Evolutionary conservation across 805 yeast species (phyloP).

Genomic region (Blastobotrys attinorum): DNA sequence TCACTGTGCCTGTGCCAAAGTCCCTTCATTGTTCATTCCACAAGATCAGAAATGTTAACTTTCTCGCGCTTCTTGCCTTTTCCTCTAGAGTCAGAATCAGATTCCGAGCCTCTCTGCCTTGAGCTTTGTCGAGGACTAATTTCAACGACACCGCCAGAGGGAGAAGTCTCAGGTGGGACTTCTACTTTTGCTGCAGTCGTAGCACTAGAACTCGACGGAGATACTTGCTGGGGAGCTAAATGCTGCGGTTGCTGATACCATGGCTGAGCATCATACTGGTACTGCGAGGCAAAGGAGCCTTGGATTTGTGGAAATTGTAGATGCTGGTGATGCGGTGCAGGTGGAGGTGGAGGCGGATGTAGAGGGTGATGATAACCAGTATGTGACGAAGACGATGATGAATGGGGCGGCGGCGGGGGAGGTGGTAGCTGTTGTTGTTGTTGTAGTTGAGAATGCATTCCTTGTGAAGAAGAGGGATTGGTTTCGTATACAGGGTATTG

Average conservation of each 20-base stretch:
- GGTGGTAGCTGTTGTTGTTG: neutral
- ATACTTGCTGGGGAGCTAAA: neutral
- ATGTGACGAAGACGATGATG: too few species aligned
- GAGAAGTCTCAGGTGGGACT: too few species aligned
- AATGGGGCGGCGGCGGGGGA: neutral
- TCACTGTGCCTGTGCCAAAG: too few species aligned
- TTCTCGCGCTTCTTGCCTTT: too few species aligned
- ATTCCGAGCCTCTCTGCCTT: too few species aligned
- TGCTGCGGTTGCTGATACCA: neutral
- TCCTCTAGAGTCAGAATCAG: too few species aligned
- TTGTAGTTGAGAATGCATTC: neutral
- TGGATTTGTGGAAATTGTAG: neutral
- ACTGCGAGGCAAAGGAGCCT: neutral
- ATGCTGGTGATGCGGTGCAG: neutral
- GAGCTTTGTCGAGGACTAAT: too few species aligned
- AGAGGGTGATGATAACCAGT: constrained; percentile 1
- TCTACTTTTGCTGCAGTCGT: too few species aligned
- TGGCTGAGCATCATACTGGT: neutral
- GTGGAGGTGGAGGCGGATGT: constrained; percentile 3
- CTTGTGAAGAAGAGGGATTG: neutral
- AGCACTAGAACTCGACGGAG: neutral
- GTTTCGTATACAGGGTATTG: neutral
- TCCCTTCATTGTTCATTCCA: too few species aligned
- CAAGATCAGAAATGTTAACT: neutral
- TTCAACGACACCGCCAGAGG: too few species aligned